Evolutionary conservation across 257 asterid genomes (phyloP).

Genomic region (Solanum habrochaites): DNA sequence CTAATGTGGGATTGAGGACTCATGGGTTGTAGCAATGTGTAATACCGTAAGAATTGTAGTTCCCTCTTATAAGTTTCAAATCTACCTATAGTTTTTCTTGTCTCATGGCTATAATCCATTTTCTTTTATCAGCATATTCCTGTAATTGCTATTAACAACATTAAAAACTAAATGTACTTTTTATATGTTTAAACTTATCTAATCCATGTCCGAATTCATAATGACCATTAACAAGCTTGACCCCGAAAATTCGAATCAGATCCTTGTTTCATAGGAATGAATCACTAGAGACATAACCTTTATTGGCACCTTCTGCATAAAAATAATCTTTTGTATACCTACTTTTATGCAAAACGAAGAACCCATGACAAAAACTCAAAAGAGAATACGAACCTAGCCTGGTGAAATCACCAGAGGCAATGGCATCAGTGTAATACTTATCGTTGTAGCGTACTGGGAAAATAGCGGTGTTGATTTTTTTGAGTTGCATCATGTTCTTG

Average conservation of each 20-base stretch:
- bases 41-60: background rate
- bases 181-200: no score
- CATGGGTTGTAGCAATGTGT: background rate
- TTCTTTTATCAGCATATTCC: background rate
- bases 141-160: background rate
- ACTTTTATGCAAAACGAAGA: background rate
- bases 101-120: background rate
- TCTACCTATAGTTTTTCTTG: background rate
- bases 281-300: background rate
- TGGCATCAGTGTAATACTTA: constrained; percentile 83
- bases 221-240: background rate
- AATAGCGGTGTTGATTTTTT: constrained; percentile 81
- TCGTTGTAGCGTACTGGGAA: constrained; percentile 90
- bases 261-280: background rate
- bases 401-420: constrained; percentile 85
- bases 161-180: background rate
- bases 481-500: constrained; percentile 89
- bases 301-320: background rate
- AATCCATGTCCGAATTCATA: background rate
- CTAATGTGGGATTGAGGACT: background rate
- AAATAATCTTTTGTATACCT: background rate
- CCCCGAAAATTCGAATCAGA: background rate
- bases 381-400: constrained; percentile 52
- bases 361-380: background rate
- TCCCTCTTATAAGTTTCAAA: background rate